These are phyloP conservation scores for Phytopythium mirpurense DNA, from an alignment of 352 stramenopile species.

Conservation along the genomic window DNA sequence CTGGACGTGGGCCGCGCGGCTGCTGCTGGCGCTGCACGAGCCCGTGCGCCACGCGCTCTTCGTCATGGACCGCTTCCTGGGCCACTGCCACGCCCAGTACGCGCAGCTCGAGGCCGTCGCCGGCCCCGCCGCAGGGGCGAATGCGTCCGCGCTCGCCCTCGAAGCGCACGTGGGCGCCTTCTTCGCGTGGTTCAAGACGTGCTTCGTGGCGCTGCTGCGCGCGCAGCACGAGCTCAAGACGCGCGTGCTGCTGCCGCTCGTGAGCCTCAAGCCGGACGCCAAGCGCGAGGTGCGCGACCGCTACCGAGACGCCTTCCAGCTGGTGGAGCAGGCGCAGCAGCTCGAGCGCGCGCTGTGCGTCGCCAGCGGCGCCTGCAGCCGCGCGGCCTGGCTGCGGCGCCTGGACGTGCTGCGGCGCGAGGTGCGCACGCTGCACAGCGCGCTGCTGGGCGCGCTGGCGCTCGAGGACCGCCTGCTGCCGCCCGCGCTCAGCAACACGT, in stretches of 20 bases:
- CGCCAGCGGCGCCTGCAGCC: conserved; percentile 24
- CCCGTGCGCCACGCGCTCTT: conserved; percentile 77
- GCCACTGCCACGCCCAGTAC: conserved; percentile 37
- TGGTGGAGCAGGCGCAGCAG: conserved; percentile 52
- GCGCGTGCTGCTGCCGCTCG: conserved; percentile 45
- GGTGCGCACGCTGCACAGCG: conserved; percentile 64
- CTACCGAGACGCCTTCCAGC: conserved; percentile 60
- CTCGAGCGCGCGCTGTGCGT: conserved; percentile 47
- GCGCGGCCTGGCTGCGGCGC: conserved; percentile 48
- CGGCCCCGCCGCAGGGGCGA: neutral
- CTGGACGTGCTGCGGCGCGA: conserved; percentile 62
- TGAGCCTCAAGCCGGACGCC: conserved; percentile 43
- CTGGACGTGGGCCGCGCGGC: conserved; percentile 64
- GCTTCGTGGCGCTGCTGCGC: conserved; percentile 69
- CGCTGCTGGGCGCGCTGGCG: conserved; percentile 62
- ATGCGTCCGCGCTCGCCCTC: conserved; percentile 17
- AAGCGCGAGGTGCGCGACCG: conserved; percentile 59
- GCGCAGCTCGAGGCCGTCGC: conserved; percentile 20
- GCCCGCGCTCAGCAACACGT: conserved; percentile 48
- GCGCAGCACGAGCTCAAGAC: conserved; percentile 67
- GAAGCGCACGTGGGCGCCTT: conserved; percentile 51
- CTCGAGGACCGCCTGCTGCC: conserved; percentile 69
- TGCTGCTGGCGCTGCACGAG: conserved; percentile 69
- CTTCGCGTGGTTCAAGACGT: conserved; percentile 74
- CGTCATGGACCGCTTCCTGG: conserved; percentile 79